Evolutionary conservation across 2,329 filamentous ascomycete genomes (phyloP).

Genomic region (Fusarium guadeloupense): DNA sequence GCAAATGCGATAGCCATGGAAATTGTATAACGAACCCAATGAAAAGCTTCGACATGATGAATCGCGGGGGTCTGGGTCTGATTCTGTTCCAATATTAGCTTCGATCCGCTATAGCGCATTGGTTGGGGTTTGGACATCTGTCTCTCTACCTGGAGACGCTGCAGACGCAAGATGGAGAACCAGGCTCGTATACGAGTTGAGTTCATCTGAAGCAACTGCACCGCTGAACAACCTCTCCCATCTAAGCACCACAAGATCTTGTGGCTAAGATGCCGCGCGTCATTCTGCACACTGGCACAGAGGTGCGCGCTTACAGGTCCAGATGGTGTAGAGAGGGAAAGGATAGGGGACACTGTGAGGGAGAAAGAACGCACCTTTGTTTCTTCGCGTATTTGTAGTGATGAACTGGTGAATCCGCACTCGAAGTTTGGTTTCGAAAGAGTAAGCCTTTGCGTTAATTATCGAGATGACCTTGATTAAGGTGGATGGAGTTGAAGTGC

Average conservation of each 20-base stretch:
- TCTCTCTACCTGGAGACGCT: neutral
- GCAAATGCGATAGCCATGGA: conserved; percentile 14
- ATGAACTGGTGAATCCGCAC: conserved; percentile 2
- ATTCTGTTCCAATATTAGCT: conserved; percentile 25
- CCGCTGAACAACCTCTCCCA: neutral
- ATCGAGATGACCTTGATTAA: conserved; percentile 27
- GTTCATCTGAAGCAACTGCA: neutral
- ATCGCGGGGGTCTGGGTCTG: conserved; percentile 32
- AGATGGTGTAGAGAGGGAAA: neutral
- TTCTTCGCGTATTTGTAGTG: neutral
- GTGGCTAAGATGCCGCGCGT: conserved; percentile 25
- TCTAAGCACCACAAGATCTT: neutral
- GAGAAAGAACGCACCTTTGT: conserved; percentile 28
- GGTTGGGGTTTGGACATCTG: neutral
- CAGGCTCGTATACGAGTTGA: neutral
- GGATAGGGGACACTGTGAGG: neutral
- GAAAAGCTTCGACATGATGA: conserved; percentile 89
- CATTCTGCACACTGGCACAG: conserved; percentile 3
- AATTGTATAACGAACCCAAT: conserved; percentile 27
- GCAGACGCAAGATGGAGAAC: neutral
- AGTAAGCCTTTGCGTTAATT: conserved; percentile 32
- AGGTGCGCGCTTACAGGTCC: conserved; percentile 26
- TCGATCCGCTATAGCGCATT: neutral
- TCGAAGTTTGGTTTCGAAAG: conserved; percentile 16
- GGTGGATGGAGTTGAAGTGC: conserved; percentile 20